These are phyloP conservation scores for Ramichloridium luteum DNA, from an alignment of 2,329 filamentous ascomycete species.

Conservation along the genomic window DNA sequence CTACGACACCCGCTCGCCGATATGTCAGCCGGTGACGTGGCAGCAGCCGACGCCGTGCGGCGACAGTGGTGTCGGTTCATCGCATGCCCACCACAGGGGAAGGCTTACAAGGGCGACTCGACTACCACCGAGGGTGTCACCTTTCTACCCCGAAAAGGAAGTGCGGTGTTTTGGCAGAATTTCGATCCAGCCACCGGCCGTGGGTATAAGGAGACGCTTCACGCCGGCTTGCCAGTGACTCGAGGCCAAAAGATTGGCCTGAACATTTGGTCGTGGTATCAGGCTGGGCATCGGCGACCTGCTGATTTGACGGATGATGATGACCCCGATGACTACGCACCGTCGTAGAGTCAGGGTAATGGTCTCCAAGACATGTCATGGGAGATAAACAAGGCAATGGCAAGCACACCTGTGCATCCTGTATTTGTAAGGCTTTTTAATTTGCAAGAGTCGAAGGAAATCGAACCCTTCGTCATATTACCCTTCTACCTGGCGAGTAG, in stretches of 20 bases:
- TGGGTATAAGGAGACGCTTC: constrained; percentile 48
- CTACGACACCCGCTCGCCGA: constrained; percentile 32
- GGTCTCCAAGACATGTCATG: too few species aligned
- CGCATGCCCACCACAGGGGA: constrained; percentile 41
- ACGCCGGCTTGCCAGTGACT: constrained; percentile 47
- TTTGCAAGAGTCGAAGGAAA: too few species aligned
- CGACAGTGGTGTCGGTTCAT: constrained; percentile 45
- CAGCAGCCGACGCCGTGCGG: neutral
- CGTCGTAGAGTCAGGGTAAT: too few species aligned
- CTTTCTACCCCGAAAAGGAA: constrained; percentile 45
- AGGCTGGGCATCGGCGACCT: constrained; percentile 20
- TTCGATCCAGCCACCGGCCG: constrained; percentile 39
- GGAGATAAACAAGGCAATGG: too few species aligned
- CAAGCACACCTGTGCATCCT: too few species aligned
- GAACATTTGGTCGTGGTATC: constrained; percentile 55
- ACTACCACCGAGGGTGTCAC: constrained; percentile 37
- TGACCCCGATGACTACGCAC: neutral
- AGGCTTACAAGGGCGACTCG: too few species aligned
- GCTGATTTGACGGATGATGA: constrained; percentile 1
- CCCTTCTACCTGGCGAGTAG: too few species aligned
- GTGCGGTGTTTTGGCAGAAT: constrained; percentile 53
- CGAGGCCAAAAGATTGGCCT: constrained; percentile 47
- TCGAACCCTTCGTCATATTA: too few species aligned
- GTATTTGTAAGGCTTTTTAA: too few species aligned
- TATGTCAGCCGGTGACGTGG: neutral